phyloP scores from a whole-genome alignment of 2,329 filamentous ascomycete species.

The Penicillium sp. region DNA sequence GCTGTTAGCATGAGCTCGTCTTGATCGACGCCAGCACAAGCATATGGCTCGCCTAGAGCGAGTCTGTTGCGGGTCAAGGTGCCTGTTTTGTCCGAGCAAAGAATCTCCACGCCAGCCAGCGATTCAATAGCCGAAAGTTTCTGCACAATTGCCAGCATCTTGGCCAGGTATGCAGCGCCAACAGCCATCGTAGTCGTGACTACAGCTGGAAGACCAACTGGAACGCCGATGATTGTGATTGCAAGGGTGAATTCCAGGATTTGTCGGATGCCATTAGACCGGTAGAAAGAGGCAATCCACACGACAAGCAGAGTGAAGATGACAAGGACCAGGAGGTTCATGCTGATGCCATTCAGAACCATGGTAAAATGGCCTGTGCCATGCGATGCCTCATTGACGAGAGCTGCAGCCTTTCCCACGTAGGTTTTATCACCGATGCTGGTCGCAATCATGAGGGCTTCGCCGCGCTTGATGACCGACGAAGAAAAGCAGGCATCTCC shows the following conservation, averaged over 20 bases:
- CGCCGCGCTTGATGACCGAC: slow-evolving; percentile 83
- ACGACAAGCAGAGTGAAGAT: slow-evolving; percentile 73
- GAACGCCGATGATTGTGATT: slow-evolving; percentile 87
- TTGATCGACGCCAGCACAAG: slow-evolving; percentile 71
- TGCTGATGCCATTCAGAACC: slow-evolving; percentile 81
- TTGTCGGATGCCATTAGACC: slow-evolving; percentile 69
- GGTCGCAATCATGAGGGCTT: slow-evolving; percentile 75
- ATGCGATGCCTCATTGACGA: slow-evolving; percentile 69
- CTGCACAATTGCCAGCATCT: slow-evolving; percentile 89
- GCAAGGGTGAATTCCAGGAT: slow-evolving; percentile 82
- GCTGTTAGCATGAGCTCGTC: slow-evolving; percentile 91
- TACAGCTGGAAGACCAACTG: slow-evolving; percentile 86
- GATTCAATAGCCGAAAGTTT: slow-evolving; percentile 90
- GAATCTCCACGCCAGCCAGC: slow-evolving; percentile 84
- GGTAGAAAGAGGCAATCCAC: slow-evolving; percentile 84
- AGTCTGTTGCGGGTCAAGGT: slow-evolving; percentile 93
- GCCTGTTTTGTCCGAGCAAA: slow-evolving; percentile 92
- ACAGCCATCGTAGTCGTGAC: slow-evolving; percentile 94
- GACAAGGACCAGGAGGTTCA: slow-evolving; percentile 71
- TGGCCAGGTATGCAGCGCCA: slow-evolving; percentile 82
- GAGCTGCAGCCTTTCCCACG: slow-evolving; percentile 79
- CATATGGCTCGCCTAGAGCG: slow-evolving; percentile 77
- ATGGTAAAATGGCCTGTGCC: slow-evolving; percentile 84
- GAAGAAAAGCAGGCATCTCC: slow-evolving; percentile 77
- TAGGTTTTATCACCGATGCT: slow-evolving; percentile 85